Base-by-base conservation (phyloP, 495 filamentous ascomycete species). In the Talaromyces nanjingensis region DNA sequence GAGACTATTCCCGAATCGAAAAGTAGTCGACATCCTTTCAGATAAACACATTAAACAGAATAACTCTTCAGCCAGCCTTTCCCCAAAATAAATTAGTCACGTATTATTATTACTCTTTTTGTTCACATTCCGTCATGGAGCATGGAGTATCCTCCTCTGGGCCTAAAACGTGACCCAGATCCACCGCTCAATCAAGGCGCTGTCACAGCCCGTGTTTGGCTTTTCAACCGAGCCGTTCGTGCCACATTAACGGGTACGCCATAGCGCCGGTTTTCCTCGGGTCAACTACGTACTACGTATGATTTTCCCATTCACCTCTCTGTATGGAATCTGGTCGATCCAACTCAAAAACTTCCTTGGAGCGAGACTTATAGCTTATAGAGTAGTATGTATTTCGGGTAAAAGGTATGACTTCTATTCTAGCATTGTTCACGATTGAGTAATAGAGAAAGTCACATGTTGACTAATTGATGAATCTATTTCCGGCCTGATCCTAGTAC, bases 181-280 rank as follows among this genome's bases (percentile, higher is more conserved):
- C 53, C 53, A 56, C 53, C 53, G 1, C 45, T 45, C 42, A 45
- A 18, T 18, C 42, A 18, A 45, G 42, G 42, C 27, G 27, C 42
- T 31, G 29, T 49, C 45, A 49, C 18, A 49, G 45, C 45, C 45
- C 45, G 45, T 49, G 42, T 47, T 47, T 49, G n/a, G 45, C 37
- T 49, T 12, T 49, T 20, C 45, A 49, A 20, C 45, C 27, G 53
- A 56, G 27, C 53, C 53, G 53, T 56, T 56, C 53, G 53, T 56
- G 53, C 53, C 53, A 56, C 53, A 56, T 27, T n/a, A 27, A 56
- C 53, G 22, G 53, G 53, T 56, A 22, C 53, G 22, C 53, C 53
- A 29, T 16, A 29, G 22, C 22, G 53, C 22, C 53, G 53, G 53
- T 29, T 5, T 56, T 56, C 8, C 53, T 56, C 53, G 53, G 53